Percentiles rank a stretch among this genome's conserved stretches.
Evolutionary conservation across 1,284 basidiomycete genomes (phyloP).

Genomic region (Microbotryum scabiosae): DNA sequence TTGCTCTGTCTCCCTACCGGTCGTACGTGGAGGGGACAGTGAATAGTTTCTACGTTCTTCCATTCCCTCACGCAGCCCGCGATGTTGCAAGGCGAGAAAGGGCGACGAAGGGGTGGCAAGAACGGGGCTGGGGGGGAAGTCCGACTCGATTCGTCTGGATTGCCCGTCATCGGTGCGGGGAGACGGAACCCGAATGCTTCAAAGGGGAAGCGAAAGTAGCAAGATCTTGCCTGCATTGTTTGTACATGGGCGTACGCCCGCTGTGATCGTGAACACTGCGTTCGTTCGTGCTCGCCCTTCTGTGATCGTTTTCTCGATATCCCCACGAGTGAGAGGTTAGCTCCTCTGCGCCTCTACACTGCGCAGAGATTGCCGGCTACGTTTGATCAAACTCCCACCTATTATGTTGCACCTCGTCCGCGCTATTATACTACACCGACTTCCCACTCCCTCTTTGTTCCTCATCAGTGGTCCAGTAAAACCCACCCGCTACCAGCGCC

Average conservation of each 20-base stretch:
- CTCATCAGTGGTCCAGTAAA: too few species aligned
- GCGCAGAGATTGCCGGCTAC: too few species aligned
- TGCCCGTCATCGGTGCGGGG: conserved; percentile 77
- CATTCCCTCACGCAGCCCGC: conserved; percentile 58
- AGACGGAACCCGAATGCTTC: conserved; percentile 77
- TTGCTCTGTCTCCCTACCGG: conserved; percentile 1
- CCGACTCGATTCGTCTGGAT: conserved; percentile 44
- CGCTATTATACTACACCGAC: too few species aligned
- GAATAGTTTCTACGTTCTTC: not conserved
- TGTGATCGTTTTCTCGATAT: too few species aligned
- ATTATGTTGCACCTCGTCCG: too few species aligned
- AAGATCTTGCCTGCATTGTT: not conserved
- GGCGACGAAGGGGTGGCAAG: conserved; percentile 59
- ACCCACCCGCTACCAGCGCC: not conserved
- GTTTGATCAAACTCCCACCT: too few species aligned
- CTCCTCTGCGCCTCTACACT: too few species aligned
- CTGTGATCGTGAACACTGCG: too few species aligned
- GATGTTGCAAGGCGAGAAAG: conserved; percentile 64
- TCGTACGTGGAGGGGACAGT: not conserved
- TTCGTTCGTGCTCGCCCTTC: too few species aligned
- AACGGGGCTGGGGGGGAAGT: conserved; percentile 48
- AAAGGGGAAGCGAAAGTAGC: conserved; percentile 44
- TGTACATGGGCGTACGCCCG: too few species aligned
- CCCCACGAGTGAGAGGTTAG: too few species aligned
- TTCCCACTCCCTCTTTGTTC: too few species aligned